Conservation (phyloP, 306 rosid species). For the Albizia julibrissin region DNA sequence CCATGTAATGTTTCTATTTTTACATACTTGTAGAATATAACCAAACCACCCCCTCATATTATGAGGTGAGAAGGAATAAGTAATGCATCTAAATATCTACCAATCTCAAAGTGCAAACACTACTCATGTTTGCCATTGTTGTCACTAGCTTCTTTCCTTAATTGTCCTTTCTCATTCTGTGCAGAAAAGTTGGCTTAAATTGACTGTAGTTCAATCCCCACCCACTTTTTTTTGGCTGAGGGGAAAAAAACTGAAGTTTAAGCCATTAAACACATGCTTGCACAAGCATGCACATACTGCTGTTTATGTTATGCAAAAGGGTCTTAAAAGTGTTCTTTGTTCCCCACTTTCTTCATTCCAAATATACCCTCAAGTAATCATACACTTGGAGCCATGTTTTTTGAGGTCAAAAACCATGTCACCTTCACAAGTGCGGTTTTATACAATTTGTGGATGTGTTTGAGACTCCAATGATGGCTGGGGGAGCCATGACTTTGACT, state of each 20-base stretch:
- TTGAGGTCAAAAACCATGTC: conserved; percentile 2
- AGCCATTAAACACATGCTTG: background rate
- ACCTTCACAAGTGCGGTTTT: background rate
- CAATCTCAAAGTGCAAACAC: conserved; percentile 17
- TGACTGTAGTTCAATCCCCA: background rate
- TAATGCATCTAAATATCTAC: conserved; percentile 1
- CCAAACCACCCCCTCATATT: conserved; percentile 5
- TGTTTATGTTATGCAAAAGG: background rate
- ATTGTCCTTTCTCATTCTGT: background rate
- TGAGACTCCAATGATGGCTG: conserved; percentile 29
- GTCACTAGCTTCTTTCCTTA: background rate
- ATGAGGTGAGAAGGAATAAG: conserved; percentile 25
- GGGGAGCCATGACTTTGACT: conserved; percentile 42
- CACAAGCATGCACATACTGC: background rate
- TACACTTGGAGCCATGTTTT: background rate
- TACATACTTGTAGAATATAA: conserved; percentile 19
- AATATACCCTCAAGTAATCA: background rate
- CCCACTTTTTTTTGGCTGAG: background rate
- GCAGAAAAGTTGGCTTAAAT: background rate
- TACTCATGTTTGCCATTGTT: conserved; percentile 29
- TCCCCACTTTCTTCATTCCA: background rate
- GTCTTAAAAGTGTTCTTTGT: background rate
- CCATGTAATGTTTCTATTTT: background rate
- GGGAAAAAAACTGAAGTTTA: background rate
- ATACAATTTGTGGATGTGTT: conserved; percentile 15